Evolutionary conservation across 2,329 filamentous ascomycete species (phyloP), one percentile per base, ranked within the genome.

Genomic region (Fusarium drepaniforme): DNA sequence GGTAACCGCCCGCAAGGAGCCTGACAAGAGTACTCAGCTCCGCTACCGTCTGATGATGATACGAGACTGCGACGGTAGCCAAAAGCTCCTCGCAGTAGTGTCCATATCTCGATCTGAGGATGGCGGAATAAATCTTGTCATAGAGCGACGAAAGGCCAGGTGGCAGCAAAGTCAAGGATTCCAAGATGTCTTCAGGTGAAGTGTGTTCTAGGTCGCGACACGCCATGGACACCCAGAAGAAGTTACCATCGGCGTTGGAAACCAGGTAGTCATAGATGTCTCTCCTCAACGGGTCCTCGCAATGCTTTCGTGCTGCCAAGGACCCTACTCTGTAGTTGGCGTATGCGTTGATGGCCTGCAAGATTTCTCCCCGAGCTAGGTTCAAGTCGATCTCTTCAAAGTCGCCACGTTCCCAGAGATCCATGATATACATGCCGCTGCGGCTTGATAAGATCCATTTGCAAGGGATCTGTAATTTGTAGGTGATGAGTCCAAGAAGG

Each of bases 11-110:
- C 25, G 25, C 3, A 23, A 23, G 23, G 25, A 25, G 25, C 25
- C 25, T 9, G 28, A 30, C 28, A 8, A 44, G 40, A 6, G 11
- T n/a, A n/a, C 1, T 42, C 12, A n/a, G 40, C 11, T 44, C n/a
- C 21, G n/a, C 5, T 21, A 44, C 5, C n/a, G n/a, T 44, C n/a
- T 11, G n/a, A 44, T n/a, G 40, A 13, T 8, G 11, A 44, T 44
- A 21, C 2, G 21, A 5, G n/a, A 13, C n/a, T 5, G n/a, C 5
- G 11, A 13, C 40, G 11, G n/a, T 44, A 44, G 9, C 40, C 5
- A 44, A 21, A n/a, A 44, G n/a, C 9, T 5, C 8, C 8, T 4
- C 4, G 8, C 5, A 44, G 0, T 21, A 8, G 3, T 7, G 0
- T 21, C 9, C n/a, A 42, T 21, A 8, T 21, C 6, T n/a, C 5